phyloP scores from a whole-genome alignment of 2,329 filamentous ascomycete species.

The Microsporum audouinii region DNA sequence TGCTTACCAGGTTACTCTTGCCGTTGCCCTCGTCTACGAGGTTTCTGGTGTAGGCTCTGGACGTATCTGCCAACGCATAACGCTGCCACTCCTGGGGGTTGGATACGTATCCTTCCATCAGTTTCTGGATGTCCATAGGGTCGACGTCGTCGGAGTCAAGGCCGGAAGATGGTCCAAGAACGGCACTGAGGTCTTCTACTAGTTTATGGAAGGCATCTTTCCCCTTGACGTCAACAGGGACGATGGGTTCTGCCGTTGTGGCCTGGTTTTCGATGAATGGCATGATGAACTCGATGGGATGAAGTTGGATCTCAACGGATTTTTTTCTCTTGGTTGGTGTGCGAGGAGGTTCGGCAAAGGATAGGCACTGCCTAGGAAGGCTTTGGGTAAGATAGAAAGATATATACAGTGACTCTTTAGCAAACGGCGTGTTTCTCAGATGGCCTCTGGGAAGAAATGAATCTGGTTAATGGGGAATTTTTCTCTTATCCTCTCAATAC shows the following conservation, averaged over 20 bases:
- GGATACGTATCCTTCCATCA: constrained; percentile 67
- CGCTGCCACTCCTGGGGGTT: constrained; percentile 57
- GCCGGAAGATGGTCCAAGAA: constrained; percentile 69
- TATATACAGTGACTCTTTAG: background rate
- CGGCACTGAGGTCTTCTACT: constrained; percentile 59
- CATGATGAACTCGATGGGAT: background rate
- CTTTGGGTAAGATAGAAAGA: background rate
- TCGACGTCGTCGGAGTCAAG: constrained; percentile 74
- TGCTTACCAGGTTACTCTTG: constrained; percentile 58
- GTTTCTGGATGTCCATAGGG: constrained; percentile 53
- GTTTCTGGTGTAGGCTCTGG: constrained; percentile 70
- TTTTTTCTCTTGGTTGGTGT: background rate
- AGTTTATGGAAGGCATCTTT: constrained; percentile 52
- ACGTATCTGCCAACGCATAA: constrained; percentile 63
- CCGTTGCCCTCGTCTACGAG: constrained; percentile 83
- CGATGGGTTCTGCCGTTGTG: constrained; percentile 8
- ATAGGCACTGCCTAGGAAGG: background rate
- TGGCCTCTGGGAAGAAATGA: background rate
- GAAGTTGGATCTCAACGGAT: background rate
- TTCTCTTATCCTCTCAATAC: background rate
- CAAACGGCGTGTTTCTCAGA: background rate
- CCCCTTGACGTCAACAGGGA: constrained; percentile 9
- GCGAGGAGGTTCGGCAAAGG: background rate
- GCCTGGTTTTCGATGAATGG: constrained; percentile 6
- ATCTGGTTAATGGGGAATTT: background rate